Percentiles rank a stretch among this genome's conserved stretches.
These are phyloP conservation scores for Alternaria arbusti DNA, from an alignment of 2,329 filamentous ascomycete species.

Conservation along the genomic window DNA sequence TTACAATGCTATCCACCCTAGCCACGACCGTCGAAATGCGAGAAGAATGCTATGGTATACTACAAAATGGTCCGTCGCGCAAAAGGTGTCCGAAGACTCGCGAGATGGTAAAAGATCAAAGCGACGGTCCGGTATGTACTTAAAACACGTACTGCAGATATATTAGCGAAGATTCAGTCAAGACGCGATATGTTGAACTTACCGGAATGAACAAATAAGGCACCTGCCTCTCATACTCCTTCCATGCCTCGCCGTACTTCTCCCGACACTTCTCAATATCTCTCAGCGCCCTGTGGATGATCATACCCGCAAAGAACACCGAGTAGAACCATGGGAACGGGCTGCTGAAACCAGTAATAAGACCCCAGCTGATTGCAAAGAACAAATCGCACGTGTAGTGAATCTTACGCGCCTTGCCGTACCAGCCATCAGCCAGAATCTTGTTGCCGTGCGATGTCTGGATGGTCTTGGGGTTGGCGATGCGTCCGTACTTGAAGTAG, in stretches of 20 bases:
- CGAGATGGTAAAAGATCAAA: background rate
- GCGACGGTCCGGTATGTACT: background rate
- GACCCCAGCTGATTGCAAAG: conserved; percentile 78
- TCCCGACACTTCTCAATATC: conserved; percentile 77
- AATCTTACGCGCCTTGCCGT: conserved; percentile 77
- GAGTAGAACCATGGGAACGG: conserved; percentile 92
- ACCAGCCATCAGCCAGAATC: conserved; percentile 81
- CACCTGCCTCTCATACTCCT: conserved; percentile 78
- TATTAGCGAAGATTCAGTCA: background rate
- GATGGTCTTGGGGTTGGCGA: conserved; percentile 82
- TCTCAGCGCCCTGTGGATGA: conserved; percentile 75
- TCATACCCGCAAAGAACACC: conserved; percentile 80
- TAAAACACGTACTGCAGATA: conserved; percentile 6
- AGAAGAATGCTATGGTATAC: conserved; percentile 9
- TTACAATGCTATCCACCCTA: conserved; percentile 4
- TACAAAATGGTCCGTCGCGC: conserved; percentile 2
- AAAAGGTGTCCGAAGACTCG: background rate
- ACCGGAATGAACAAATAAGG: conserved; percentile 85
- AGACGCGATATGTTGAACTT: conserved; percentile 12
- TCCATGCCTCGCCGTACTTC: conserved; percentile 85
- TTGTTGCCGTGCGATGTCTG: conserved; percentile 74
- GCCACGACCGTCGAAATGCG: conserved; percentile 3
- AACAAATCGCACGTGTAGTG: conserved; percentile 83
- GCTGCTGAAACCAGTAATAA: conserved; percentile 81
- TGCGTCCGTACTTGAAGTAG: conserved; percentile 84